Conservation (phyloP, 2,329 filamentous ascomycete genomes). For the Trichoderma harzianum region DNA sequence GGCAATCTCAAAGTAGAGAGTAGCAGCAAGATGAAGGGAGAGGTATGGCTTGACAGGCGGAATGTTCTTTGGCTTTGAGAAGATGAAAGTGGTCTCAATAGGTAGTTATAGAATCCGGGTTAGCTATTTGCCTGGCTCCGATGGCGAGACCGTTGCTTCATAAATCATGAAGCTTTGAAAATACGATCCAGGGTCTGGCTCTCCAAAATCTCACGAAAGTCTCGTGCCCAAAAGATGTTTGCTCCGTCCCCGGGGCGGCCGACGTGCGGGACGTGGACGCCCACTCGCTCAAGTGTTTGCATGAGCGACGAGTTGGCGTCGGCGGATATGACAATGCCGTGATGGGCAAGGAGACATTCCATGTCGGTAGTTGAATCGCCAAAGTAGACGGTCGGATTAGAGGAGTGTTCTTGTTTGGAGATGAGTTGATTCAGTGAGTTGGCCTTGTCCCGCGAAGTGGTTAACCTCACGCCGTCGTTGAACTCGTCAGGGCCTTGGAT, state of each 20-base stretch:
- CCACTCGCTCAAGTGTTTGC: conserved; percentile 36
- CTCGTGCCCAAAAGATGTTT: conserved; percentile 40
- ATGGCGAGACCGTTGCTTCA: neutral
- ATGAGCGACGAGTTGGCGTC: conserved; percentile 34
- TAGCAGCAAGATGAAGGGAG: neutral
- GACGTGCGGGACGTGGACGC: conserved; percentile 38
- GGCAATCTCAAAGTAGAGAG: neutral
- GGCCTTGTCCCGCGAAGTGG: conserved; percentile 45
- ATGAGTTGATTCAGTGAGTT: conserved; percentile 27
- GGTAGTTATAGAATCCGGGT: neutral
- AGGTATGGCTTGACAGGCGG: neutral
- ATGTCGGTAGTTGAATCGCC: conserved; percentile 58
- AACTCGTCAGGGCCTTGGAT: conserved; percentile 41
- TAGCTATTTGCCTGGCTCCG: neutral
- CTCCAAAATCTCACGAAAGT: conserved; percentile 42
- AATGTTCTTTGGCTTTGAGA: neutral
- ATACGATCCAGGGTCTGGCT: conserved; percentile 26
- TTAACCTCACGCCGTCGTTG: conserved; percentile 23
- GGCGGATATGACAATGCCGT: conserved; percentile 47
- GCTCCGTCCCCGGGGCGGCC: conserved; percentile 17
- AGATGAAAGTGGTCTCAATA: neutral
- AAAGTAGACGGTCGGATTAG: conserved; percentile 40
- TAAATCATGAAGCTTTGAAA: neutral
- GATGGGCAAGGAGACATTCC: conserved; percentile 45
- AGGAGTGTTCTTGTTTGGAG: neutral